These are phyloP conservation scores for Vanderwaltozyma tropicalis DNA, from an alignment of 805 yeast genomes.

Conservation along the genomic window DNA sequence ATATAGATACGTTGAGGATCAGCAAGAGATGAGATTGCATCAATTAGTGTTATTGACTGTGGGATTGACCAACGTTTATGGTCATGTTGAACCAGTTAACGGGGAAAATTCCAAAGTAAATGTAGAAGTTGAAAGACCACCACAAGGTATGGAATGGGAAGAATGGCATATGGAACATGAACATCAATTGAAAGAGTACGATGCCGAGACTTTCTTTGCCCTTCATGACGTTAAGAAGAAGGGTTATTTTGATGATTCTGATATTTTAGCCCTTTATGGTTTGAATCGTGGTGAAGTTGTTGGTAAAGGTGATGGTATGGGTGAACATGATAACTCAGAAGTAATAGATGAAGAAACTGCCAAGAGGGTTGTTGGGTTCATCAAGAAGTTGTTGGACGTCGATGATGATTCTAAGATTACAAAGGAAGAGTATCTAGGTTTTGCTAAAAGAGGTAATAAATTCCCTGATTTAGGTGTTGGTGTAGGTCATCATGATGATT, in stretches of 20 bases:
- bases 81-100: conserved; percentile 2
- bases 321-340: conserved; percentile 59
- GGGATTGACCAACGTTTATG: background rate
- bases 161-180: conserved; percentile 87
- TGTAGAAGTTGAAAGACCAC: conserved; percentile 33
- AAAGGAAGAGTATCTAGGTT: conserved; percentile 60
- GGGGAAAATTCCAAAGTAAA: conserved; percentile 17
- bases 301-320: conserved; percentile 88
- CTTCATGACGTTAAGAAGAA: conserved; percentile 62
- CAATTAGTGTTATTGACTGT: background rate
- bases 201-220: conserved; percentile 64
- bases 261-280: conserved; percentile 76
- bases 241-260: conserved; percentile 46
- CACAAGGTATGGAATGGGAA: conserved; percentile 58
- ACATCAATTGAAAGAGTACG: conserved; percentile 67
- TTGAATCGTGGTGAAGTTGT: conserved; percentile 57
- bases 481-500: conserved; percentile 89
- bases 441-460: conserved; percentile 49
- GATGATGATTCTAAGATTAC: conserved; percentile 56
- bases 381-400: conserved; percentile 53
- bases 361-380: conserved; percentile 42
- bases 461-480: conserved; percentile 92
- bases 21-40: background rate
- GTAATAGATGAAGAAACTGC: conserved; percentile 45
- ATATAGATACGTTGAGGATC: no score